Conservation (phyloP, 108 stramenopile genomes). For the Nitzschia palea region DNA sequence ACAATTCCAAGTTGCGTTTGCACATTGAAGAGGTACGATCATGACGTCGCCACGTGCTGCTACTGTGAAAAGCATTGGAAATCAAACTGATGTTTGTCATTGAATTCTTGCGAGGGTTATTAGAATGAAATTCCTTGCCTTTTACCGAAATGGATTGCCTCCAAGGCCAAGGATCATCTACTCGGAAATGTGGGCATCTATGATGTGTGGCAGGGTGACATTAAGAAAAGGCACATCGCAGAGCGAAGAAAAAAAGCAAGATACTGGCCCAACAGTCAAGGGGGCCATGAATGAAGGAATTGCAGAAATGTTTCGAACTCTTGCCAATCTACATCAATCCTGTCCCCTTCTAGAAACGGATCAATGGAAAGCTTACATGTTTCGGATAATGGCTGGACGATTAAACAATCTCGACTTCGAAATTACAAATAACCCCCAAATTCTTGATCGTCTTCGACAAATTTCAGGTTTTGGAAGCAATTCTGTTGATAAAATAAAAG, state of each 20-base stretch:
- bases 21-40: constrained; percentile 8
- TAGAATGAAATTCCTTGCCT: constrained; percentile 11
- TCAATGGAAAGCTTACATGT: constrained; percentile 41
- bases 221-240: not conserved
- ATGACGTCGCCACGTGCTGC: not conserved
- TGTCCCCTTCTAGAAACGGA: constrained; percentile 22
- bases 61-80: too few species aligned
- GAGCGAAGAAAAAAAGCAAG: not conserved
- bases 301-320: constrained; percentile 20
- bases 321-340: constrained; percentile 32
- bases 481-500: constrained; percentile 26
- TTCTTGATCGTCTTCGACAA: constrained; percentile 9
- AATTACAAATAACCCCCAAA: constrained; percentile 23
- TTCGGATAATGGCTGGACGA: constrained; percentile 38
- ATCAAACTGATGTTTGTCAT: too few species aligned
- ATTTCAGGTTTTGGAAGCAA: constrained; percentile 46
- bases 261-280: too few species aligned
- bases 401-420: constrained; percentile 54
- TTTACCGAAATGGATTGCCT: constrained; percentile 13
- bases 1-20: not conserved
- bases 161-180: not conserved
- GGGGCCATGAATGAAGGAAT: constrained; percentile 27
- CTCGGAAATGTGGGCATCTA: not conserved
- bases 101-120: too few species aligned
- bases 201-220: not conserved